Evolutionary conservation across 1,284 basidiomycete species (phyloP).

Genomic region (Psilocybe mexicana): DNA sequence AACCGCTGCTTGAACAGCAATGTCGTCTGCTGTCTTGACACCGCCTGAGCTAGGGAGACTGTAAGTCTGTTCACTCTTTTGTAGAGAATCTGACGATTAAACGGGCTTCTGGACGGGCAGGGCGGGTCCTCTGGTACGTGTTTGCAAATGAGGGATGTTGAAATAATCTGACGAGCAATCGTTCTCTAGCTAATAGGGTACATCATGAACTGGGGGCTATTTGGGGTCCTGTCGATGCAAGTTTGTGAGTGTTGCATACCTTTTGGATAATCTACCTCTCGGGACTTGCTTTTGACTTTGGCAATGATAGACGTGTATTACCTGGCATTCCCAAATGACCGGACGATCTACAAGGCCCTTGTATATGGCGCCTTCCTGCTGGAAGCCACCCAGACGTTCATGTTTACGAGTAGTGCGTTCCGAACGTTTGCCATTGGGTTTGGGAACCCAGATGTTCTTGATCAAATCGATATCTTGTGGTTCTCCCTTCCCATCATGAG

Average conservation of each 20-base stretch:
- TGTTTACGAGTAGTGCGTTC: conserved; percentile 21
- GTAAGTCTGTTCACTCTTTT: background rate
- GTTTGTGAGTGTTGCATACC: conserved; percentile 15
- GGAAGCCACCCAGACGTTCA: conserved; percentile 19
- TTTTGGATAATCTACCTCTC: background rate
- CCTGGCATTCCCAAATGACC: conserved; percentile 23
- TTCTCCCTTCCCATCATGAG: conserved; percentile 23
- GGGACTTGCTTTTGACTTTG: background rate
- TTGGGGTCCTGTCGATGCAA: conserved; percentile 21
- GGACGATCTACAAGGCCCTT: conserved; percentile 13
- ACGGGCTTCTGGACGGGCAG: background rate
- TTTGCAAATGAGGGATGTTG: background rate
- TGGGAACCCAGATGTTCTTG: conserved; percentile 15
- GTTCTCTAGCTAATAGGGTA: conserved; percentile 20
- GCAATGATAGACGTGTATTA: conserved; percentile 21
- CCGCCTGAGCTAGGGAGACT: conserved; percentile 5
- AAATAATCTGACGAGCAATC: background rate
- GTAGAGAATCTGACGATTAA: too few relatives aligned
- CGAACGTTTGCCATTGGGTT: conserved; percentile 21
- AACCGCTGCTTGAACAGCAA: background rate
- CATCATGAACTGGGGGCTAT: conserved; percentile 23
- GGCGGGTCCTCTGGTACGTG: conserved; percentile 4
- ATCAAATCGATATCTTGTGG: conserved; percentile 19
- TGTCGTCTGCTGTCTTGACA: background rate
- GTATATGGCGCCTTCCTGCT: conserved; percentile 19